Base-by-base conservation (phyloP, 345 rosid genomes). In the Barbarea vulgaris region DNA sequence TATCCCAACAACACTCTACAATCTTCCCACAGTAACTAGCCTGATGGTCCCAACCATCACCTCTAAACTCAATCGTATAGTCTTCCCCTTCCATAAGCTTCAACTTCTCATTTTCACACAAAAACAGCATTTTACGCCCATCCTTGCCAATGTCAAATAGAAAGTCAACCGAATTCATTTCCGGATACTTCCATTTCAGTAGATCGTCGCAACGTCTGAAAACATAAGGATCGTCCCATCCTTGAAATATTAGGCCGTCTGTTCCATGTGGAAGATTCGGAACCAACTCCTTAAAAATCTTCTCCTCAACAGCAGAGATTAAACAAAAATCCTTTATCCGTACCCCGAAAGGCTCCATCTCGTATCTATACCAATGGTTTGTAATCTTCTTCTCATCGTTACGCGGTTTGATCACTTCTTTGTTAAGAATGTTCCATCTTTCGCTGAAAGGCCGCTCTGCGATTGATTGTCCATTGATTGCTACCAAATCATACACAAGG, bases 191-290 rank as follows among this genome's bases (percentile, higher is more conserved):
- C 97, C 98, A 93, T 84, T 93, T 93, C 75, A 93, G 73, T 56
- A 93, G 93, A 46, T 88, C 87, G 69, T 88, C 83, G 62, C 87
- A 84, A 2, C 88, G 80, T 50, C 89, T 88, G 59, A 89, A 87
- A 80, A 87, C 85, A 54, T 93, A 93, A 42, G 97, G 91, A 76
- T 93, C 93, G 72, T 93, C 98, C 96, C 97, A 91, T 41, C 93
- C 96, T 90, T 93, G 98, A 83, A 91, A 87, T 73, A 91, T 88
- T 64, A 93, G 85, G 24, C 98, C 98, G 79, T 93, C 98, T 10
- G 96, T 87, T 54, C 87, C 93, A 82, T 93, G 98, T 19, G 97
- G 83, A 70, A 93, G 93, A 83, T 50, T 81, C 4, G 98, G 97
- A 68, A 89, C 89, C 74, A 91, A 85, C 55, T 86, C 89, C 72